Percentiles rank a stretch among this genome's conserved stretches.
These are phyloP conservation scores for Pleurostoma richardsiae DNA, from an alignment of 2,329 filamentous ascomycete genomes.

Conservation along the genomic window DNA sequence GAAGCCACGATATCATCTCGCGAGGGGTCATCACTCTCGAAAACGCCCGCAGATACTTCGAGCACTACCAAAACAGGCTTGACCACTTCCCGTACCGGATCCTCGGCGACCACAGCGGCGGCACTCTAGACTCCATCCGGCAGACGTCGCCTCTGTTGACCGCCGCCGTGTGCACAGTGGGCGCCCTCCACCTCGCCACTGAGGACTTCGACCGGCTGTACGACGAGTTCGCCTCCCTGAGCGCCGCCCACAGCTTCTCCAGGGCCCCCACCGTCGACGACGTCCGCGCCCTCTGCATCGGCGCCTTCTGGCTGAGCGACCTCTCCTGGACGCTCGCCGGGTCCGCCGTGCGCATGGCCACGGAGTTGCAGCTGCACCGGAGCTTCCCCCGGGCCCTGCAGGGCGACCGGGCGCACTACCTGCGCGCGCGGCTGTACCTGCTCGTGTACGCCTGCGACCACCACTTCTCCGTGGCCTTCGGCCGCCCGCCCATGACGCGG, in stretches of 20 bases:
- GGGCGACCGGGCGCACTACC: slow-evolving; percentile 41
- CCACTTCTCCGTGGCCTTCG: slow-evolving; percentile 25
- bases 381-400: slow-evolving; percentile 42
- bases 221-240: slow-evolving; percentile 49
- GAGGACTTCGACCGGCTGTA: slow-evolving; percentile 49
- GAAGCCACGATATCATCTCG: slow-evolving; percentile 38
- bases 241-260: slow-evolving; percentile 52
- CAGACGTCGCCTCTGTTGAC: slow-evolving; percentile 51
- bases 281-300: slow-evolving; percentile 55
- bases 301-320: slow-evolving; percentile 59
- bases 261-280: slow-evolving; percentile 52
- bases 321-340: slow-evolving; percentile 57
- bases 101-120: slow-evolving; percentile 43
- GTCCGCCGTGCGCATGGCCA: slow-evolving; percentile 52
- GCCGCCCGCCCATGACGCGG: slow-evolving; percentile 19
- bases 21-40: slow-evolving; percentile 32
- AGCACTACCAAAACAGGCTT: slow-evolving; percentile 37
- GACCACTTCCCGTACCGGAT: slow-evolving; percentile 45
- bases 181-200: slow-evolving; percentile 50
- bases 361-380: slow-evolving; percentile 49
- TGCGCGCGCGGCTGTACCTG: slow-evolving; percentile 56
- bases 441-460: slow-evolving; percentile 25
- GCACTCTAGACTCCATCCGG: slow-evolving; percentile 42
- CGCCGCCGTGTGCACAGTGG: slow-evolving; percentile 52
- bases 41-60: slow-evolving; percentile 11